Conservation (phyloP, 1,284 basidiomycete genomes). For the Mrakiaceae sp. region DNA sequence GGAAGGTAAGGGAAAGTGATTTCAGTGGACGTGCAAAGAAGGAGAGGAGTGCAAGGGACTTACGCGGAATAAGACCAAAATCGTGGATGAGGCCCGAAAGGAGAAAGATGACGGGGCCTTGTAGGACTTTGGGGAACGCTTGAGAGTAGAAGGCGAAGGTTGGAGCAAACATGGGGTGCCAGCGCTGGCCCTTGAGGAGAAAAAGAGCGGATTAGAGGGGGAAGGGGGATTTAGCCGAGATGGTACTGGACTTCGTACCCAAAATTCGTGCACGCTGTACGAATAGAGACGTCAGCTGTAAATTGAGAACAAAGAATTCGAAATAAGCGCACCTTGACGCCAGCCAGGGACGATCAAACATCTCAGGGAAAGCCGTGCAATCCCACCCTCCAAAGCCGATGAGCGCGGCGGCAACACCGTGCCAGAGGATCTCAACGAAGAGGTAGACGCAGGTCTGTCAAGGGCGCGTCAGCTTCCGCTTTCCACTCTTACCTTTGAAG, state of each 20-base stretch:
- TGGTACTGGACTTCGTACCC: neutral
- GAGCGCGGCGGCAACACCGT: neutral
- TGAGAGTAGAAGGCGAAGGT: conserved; percentile 15
- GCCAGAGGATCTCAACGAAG: conserved; percentile 13
- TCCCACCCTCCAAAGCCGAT: conserved; percentile 8
- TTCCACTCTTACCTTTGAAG: neutral
- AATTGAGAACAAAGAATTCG: neutral
- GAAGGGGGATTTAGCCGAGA: neutral
- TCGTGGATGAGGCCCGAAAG: conserved; percentile 12
- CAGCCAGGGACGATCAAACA: conserved; percentile 11
- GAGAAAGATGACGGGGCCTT: conserved; percentile 4
- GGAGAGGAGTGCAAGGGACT: too few species aligned
- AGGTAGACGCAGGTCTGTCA: conserved; percentile 7
- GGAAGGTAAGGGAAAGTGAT: too few species aligned
- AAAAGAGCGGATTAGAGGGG: neutral
- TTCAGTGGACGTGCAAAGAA: too few species aligned
- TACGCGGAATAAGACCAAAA: neutral
- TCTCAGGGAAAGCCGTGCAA: neutral
- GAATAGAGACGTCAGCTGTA: too few species aligned
- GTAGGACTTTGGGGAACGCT: neutral
- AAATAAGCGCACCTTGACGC: neutral
- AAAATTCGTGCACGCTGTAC: conserved; percentile 3
- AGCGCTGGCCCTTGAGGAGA: conserved; percentile 3
- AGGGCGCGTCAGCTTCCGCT: too few species aligned
- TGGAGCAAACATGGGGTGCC: conserved; percentile 13